Conservation (phyloP, 192 early-diverging fungal genomes). For the Funneliformis mosseae region DNA sequence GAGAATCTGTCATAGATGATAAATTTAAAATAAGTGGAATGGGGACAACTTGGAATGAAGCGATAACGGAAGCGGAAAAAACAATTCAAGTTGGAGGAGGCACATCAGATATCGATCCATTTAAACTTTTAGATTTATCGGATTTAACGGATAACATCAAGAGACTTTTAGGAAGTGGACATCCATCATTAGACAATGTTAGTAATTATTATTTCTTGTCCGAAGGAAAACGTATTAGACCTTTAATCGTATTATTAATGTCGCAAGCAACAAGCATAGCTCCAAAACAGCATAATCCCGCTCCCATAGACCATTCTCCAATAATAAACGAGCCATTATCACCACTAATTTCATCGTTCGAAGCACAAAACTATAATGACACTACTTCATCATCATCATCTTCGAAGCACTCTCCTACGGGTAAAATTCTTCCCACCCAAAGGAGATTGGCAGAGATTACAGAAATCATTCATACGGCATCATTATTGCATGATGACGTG, state of each 20-base stretch:
- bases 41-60: slow-evolving; percentile 47
- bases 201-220: slow-evolving; percentile 86
- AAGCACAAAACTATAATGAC: background rate
- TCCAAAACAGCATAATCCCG: slow-evolving; percentile 52
- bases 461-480: slow-evolving; percentile 98
- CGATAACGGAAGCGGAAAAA: slow-evolving; percentile 53
- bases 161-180: slow-evolving; percentile 79
- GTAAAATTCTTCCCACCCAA: slow-evolving; percentile 79
- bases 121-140: slow-evolving; percentile 81
- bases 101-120: slow-evolving; percentile 61
- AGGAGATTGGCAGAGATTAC: slow-evolving; percentile 93
- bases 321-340: slow-evolving; percentile 68
- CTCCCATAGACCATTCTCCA: slow-evolving; percentile 52
- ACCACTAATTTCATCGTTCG: slow-evolving; percentile 12
- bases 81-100: slow-evolving; percentile 49
- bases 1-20: background rate
- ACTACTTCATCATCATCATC: slow-evolving; percentile 10
- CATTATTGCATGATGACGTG: slow-evolving; percentile 90
- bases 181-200: slow-evolving; percentile 89
- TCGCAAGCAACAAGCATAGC: slow-evolving; percentile 81
- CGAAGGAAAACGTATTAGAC: slow-evolving; percentile 90
- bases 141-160: slow-evolving; percentile 86
- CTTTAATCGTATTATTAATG: slow-evolving; percentile 87
- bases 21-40: background rate
- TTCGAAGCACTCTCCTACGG: slow-evolving; percentile 35